These are phyloP conservation scores for Serendipita sp. DNA, from an alignment of 768 basidiomycete species.

Conservation along the genomic window DNA sequence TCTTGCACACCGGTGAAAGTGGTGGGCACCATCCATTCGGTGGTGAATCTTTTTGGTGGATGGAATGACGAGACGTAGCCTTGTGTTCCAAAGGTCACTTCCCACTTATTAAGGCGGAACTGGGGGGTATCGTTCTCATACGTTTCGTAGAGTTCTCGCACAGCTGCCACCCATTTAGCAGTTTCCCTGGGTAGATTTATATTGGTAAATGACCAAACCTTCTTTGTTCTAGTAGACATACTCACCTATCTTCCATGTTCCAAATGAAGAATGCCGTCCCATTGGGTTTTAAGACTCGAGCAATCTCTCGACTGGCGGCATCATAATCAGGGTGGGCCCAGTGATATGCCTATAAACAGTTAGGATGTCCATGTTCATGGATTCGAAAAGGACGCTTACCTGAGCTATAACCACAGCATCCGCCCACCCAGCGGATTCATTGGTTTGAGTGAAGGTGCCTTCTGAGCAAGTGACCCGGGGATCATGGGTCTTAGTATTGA, in stretches of 20 bases:
- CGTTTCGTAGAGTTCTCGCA: slow-evolving; percentile 51
- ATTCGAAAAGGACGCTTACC: slow-evolving; percentile 21
- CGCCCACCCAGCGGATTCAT: slow-evolving; percentile 49
- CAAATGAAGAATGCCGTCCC: slow-evolving; percentile 63
- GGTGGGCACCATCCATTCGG: slow-evolving; percentile 34
- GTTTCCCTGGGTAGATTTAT: slow-evolving; percentile 24
- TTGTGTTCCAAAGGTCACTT: slow-evolving; percentile 42
- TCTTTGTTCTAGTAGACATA: not conserved
- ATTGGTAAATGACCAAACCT: not conserved
- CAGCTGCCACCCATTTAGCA: slow-evolving; percentile 54
- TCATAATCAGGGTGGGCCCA: slow-evolving; percentile 69
- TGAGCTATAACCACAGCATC: slow-evolving; percentile 67
- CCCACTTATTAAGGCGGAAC: slow-evolving; percentile 64
- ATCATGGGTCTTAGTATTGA: slow-evolving; percentile 19
- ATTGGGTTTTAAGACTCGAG: slow-evolving; percentile 60
- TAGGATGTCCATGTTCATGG: slow-evolving; percentile 4
- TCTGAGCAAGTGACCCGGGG: slow-evolving; percentile 35
- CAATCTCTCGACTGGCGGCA: slow-evolving; percentile 56
- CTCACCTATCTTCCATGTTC: slow-evolving; percentile 77
- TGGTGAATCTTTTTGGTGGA: slow-evolving; percentile 38
- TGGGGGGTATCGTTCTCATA: slow-evolving; percentile 67
- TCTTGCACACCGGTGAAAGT: slow-evolving; percentile 42
- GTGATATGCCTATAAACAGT: slow-evolving; percentile 58
- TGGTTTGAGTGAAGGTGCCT: slow-evolving; percentile 54
- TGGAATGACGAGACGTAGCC: slow-evolving; percentile 46